Conservation (phyloP, 129 eudicot species). For the Mikania micrantha region DNA sequence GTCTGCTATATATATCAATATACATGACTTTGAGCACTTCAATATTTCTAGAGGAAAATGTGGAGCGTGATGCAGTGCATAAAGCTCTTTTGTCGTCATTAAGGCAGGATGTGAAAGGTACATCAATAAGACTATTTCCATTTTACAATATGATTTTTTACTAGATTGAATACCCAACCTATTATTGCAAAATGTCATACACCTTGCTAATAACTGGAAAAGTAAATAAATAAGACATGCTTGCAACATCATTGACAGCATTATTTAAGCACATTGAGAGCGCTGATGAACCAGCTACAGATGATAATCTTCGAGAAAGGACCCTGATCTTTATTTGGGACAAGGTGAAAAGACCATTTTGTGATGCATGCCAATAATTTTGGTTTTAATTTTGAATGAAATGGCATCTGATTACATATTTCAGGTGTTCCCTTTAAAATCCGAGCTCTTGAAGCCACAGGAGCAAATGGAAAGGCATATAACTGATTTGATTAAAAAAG, state of each 20-base stretch:
- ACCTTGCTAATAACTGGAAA: slow-evolving; percentile 22
- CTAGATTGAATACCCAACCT: background rate
- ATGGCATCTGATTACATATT: background rate
- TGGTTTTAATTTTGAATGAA: background rate
- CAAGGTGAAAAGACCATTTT: slow-evolving; percentile 43
- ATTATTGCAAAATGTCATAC: background rate
- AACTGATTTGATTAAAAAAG: slow-evolving; percentile 87
- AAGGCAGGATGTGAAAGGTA: slow-evolving; percentile 94
- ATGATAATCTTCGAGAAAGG: slow-evolving; percentile 89
- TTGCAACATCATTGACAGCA: slow-evolving; percentile 83
- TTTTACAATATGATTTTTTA: background rate
- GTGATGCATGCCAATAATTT: background rate
- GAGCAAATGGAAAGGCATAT: slow-evolving; percentile 95
- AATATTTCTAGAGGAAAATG: slow-evolving; percentile 66
- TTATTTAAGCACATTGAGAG: slow-evolving; percentile 85
- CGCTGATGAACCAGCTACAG: slow-evolving; percentile 73
- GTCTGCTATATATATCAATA: background rate
- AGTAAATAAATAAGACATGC: slow-evolving; percentile 9
- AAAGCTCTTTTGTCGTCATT: slow-evolving; percentile 85
- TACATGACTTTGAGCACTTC: slow-evolving; percentile 15
- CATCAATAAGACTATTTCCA: background rate
- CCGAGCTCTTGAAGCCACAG: slow-evolving; percentile 85
- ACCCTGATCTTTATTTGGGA: slow-evolving; percentile 81
- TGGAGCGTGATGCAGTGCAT: slow-evolving; percentile 97
- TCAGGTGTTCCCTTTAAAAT: slow-evolving; percentile 86